Percentiles rank a stretch among this genome's conserved stretches.
phyloP scores from a whole-genome alignment of 164 flowering plant genomes.

The Stephania yunnanensis region DNA sequence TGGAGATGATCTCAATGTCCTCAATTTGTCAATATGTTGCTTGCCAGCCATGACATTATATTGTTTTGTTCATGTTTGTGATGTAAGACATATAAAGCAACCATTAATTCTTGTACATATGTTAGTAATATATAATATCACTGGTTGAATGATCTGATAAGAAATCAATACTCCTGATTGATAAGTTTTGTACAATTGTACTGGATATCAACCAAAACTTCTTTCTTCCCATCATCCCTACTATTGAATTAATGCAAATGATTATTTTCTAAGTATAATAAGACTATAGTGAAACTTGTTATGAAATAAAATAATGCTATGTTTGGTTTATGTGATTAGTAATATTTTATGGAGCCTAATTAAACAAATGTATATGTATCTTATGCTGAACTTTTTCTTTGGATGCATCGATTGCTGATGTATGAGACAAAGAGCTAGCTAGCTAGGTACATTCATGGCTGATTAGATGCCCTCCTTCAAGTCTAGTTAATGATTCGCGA shows the following conservation, averaged over 20 bases:
- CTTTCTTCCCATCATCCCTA: no score
- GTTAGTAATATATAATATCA: no score
- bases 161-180: background rate
- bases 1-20: constrained; percentile 20
- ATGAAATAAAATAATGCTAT: background rate
- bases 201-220: no score
- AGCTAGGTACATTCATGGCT: background rate
- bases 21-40: constrained; percentile 1
- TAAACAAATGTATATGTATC: background rate
- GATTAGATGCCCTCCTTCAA: background rate
- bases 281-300: background rate
- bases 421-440: background rate
- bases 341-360: background rate
- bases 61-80: background rate
- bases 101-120: background rate
- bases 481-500: background rate
- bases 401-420: constrained; percentile 4
- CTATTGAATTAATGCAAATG: no score
- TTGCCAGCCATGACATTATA: constrained; percentile 10
- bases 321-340: constrained; percentile 7
- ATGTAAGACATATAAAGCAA: background rate
- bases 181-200: background rate
- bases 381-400: background rate
- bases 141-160: background rate
- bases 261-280: background rate